Evolutionary conservation across 73 alveolate species (phyloP).

Genomic region (Tetrahymena elliotti): DNA sequence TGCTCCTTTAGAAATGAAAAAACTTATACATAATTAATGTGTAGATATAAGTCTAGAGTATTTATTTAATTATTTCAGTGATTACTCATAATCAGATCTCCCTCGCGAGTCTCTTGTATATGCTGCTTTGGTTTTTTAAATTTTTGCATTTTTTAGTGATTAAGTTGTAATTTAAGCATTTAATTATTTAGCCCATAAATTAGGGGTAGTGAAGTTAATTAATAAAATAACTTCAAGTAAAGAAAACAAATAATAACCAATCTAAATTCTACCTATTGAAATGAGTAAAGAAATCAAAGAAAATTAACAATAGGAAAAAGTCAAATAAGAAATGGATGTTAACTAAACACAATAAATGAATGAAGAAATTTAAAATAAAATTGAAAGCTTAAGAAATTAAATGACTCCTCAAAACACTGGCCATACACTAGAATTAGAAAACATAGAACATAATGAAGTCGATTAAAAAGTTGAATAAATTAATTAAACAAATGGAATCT

Average conservation of each 20-base stretch:
- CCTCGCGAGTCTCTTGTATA: neutral
- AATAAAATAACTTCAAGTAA: neutral
- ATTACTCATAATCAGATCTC: neutral
- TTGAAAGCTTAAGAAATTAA: too few species aligned
- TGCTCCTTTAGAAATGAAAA: neutral
- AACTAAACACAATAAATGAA: neutral
- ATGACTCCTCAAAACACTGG: neutral
- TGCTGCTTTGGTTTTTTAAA: neutral
- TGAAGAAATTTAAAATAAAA: neutral
- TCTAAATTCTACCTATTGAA: neutral
- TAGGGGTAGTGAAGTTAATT: neutral
- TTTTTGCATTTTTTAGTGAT: neutral
- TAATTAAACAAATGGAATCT: neutral
- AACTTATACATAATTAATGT: neutral
- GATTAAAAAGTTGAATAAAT: too few species aligned
- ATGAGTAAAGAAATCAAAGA: neutral
- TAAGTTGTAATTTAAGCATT: neutral
- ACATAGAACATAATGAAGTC: neutral
- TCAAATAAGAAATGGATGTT: neutral
- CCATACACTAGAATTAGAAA: neutral
- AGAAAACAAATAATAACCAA: neutral
- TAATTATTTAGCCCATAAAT: neutral
- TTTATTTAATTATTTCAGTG: neutral
- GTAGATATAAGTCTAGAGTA: neutral
- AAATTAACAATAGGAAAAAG: neutral